Evolutionary conservation across 2,329 filamentous ascomycete species (phyloP), one percentile per base, ranked within the genome.

Genomic region (Cercospora zeina): DNA sequence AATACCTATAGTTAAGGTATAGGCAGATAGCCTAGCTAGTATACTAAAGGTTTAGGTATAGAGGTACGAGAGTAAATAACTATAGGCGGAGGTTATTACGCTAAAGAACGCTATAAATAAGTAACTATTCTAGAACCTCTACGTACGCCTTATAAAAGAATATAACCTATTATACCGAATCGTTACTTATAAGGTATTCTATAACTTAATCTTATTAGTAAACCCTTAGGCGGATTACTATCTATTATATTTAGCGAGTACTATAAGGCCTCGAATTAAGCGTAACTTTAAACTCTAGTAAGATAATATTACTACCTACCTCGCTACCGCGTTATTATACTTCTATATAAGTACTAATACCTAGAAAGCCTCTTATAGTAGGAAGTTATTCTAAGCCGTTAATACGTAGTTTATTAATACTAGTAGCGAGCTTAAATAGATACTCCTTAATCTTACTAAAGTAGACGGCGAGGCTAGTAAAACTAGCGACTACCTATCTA

Each of bases 311-410:
- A 19, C 21, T 8, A 19, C 14, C 4, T 54, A 54, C 14, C 21
- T 54, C 30, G n/a, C 13, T 13, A 54, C 27, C 8, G 21, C 10
- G 3, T 3, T 54, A 19, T 19, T 14, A 14, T 36, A 21, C 33
- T 54, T 33, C 33, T 37, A 54, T 24, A 37, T 54, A 31, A 54
- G 51, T 37, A 54, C n/a, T 6, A 24, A 54, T 24, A 54, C 51
- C 13, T 54, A 37, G 51, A 54, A 54, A 33, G 14, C 30, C 5
- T 3, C 8, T 6, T 54, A 54, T 34, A 33, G 51, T 7, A 21
- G 34, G 19, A 54, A 54, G 33, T 33, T 33, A 27, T 54, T 54
- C 30, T 37, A 54, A 36, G 51, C 30, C 6, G 51, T 54, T 7
- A 54, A 54, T 16, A n/a, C 34, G 10, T 21, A 54, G 51, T 54